phyloP scores from a whole-genome alignment of 1,139 yeast species.

The Zygoascus sp. region DNA sequence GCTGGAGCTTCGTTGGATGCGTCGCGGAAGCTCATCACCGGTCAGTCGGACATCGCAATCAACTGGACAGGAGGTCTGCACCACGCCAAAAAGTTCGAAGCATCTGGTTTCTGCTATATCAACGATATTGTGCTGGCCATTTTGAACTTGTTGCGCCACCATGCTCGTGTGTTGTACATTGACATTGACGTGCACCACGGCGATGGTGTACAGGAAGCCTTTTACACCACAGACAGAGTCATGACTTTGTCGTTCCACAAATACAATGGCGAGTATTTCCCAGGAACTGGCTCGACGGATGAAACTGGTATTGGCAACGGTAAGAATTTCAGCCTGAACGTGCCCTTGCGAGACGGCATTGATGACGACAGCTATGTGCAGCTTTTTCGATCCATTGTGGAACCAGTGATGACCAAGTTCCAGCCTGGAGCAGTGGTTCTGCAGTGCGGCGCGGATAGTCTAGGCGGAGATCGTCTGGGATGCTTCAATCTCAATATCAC shows the following conservation, averaged over 20 bases:
- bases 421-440: conserved; percentile 92
- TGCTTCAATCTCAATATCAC: conserved; percentile 85
- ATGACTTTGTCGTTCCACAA: conserved; percentile 95
- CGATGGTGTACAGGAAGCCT: conserved; percentile 97
- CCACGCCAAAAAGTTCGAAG: conserved; percentile 92
- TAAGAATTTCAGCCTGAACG: conserved; percentile 79
- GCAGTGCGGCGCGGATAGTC: conserved; percentile 96
- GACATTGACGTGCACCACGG: conserved; percentile 98
- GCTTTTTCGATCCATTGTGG: conserved; percentile 77
- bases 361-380: conserved; percentile 86
- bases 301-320: conserved; percentile 88
- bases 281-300: conserved; percentile 80
- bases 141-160: conserved; percentile 72
- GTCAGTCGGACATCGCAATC: conserved; percentile 91
- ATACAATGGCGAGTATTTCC: conserved; percentile 92
- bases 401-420: conserved; percentile 74
- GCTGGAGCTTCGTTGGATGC: conserved; percentile 96
- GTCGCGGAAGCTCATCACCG: conserved; percentile 72
- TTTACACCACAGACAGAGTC: conserved; percentile 89
- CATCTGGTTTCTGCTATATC: conserved; percentile 92
- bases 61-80: conserved; percentile 98
- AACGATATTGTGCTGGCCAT: conserved; percentile 92
- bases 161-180: conserved; percentile 86
- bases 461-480: conserved; percentile 90
- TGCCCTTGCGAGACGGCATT: conserved; percentile 93